Base-by-base conservation (phyloP, 106 monocot genomes). In the Chionographis japonica region DNA sequence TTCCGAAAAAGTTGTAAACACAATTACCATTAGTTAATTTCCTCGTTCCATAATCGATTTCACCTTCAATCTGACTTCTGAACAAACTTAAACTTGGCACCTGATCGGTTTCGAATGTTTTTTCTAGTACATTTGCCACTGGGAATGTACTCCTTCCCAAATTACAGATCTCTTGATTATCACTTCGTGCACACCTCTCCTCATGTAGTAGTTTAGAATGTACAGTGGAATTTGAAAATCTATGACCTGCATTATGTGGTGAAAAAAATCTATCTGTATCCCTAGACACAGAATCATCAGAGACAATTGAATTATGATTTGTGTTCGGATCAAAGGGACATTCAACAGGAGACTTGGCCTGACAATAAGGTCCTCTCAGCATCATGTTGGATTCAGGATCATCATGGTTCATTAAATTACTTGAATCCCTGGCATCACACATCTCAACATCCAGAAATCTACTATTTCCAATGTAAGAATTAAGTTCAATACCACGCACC, bases 51-150 rank as follows among this genome's bases (percentile, higher is more conserved):
- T 50, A 3, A n/a, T 40, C 1, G 12, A 60, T 59, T 37, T 50
- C 49, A 56, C 41, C 41, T 35, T 66, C 50, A 70, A 19, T 54
- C 17, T 61, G 73, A 63, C 54, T 69, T 37, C 41, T 50, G 63
- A 56, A 9, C 40, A 72, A 58, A 63, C 10, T 43, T 40, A 36
- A 27, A 58, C 9, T 55, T 4, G 39, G 18, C 7, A 18, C 37
- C 20, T 56, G 51, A 39, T 5, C n/a, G 35, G 13, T 13, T 66
- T 2, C 54, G 56, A 11, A 18, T 59, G 68, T 38, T 65, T 69
- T 13, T 69, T 58, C 62, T 41, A 50, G 19, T 62, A 5, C n/a
- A 46, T 46, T 70, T 27, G 1, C 51, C 59, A 14, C 9, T 60
- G 3, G 16, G 54, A n/a, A 39, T 41, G 37, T 36, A 53, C 58